Percentiles rank a stretch among this genome's conserved stretches.
Conservation (phyloP, 495 filamentous ascomycete species). For the Immersiella caudata region DNA sequence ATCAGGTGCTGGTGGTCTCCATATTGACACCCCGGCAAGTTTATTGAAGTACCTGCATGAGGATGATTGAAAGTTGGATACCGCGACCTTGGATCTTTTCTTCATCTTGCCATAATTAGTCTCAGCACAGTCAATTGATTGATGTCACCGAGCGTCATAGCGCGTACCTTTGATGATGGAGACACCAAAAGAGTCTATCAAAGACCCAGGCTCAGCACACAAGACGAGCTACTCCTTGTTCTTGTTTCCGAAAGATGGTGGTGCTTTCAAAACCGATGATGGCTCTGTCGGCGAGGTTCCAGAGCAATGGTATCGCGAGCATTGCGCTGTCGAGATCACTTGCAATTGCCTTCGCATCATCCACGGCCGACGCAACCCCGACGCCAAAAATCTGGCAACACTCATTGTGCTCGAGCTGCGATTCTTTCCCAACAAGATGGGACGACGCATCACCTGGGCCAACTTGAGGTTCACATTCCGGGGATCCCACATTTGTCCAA, state of each 20-base stretch:
- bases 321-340: not conserved
- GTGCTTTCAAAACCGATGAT: not conserved
- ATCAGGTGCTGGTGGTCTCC: no score
- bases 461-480: not conserved
- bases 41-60: no score
- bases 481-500: not conserved
- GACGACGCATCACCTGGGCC: not conserved
- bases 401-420: not conserved
- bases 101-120: no score
- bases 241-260: not conserved
- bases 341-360: not conserved
- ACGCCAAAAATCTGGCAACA: not conserved
- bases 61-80: no score
- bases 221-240: not conserved
- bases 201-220: not conserved
- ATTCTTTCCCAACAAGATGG: not conserved
- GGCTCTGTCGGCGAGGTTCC: not conserved
- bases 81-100: no score
- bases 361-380: not conserved
- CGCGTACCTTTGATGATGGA: no score
- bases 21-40: no score
- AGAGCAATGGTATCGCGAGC: not conserved
- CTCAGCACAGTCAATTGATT: no score
- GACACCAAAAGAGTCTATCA: no score
- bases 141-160: no score